Conservation (phyloP, 768 basidiomycete species). For the Pisolithus marmoratus region DNA sequence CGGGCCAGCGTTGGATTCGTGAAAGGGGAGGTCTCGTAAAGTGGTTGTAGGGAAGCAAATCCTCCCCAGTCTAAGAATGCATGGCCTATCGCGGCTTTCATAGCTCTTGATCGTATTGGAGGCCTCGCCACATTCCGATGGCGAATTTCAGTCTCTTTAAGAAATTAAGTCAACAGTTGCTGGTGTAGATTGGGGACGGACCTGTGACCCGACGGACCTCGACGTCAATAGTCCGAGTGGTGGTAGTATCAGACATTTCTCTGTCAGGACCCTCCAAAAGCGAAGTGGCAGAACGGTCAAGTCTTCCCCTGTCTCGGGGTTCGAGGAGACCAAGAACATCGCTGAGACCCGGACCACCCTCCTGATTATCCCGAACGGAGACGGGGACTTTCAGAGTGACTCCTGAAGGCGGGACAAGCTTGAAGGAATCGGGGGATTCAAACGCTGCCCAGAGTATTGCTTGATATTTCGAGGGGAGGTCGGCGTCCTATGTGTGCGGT, state of each 20-base stretch:
- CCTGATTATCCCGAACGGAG: slow-evolving; percentile 13
- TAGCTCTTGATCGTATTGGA: slow-evolving; percentile 22
- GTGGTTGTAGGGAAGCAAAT: slow-evolving; percentile 24
- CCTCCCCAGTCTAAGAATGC: slow-evolving; percentile 29
- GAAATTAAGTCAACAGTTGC: not conserved
- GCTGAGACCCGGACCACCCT: slow-evolving; percentile 30
- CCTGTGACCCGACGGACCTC: slow-evolving; percentile 19
- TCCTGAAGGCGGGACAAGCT: slow-evolving; percentile 30
- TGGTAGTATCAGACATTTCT: not conserved
- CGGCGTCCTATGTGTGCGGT: slow-evolving; percentile 37
- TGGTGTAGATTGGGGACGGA: slow-evolving; percentile 6
- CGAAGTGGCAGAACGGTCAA: not conserved
- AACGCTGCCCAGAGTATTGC: slow-evolving; percentile 41
- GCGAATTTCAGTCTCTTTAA: slow-evolving; percentile 12
- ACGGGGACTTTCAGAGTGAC: slow-evolving; percentile 26
- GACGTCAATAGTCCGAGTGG: slow-evolving; percentile 5
- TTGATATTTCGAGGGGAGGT: slow-evolving; percentile 39
- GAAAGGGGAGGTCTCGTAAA: slow-evolving; percentile 26
- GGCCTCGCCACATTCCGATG: slow-evolving; percentile 20
- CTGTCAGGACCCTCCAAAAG: too few species aligned
- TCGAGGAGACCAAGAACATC: slow-evolving; percentile 26
- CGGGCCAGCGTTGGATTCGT: slow-evolving; percentile 10
- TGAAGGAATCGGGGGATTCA: slow-evolving; percentile 35
- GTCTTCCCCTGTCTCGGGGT: slow-evolving; percentile 6
- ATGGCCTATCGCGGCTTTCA: slow-evolving; percentile 26